A percentile compares a stretch with the other conserved stretches of the same genome.
Conservation (phyloP, 108 stramenopile genomes). For the Pseudonitzschia pungens region DNA sequence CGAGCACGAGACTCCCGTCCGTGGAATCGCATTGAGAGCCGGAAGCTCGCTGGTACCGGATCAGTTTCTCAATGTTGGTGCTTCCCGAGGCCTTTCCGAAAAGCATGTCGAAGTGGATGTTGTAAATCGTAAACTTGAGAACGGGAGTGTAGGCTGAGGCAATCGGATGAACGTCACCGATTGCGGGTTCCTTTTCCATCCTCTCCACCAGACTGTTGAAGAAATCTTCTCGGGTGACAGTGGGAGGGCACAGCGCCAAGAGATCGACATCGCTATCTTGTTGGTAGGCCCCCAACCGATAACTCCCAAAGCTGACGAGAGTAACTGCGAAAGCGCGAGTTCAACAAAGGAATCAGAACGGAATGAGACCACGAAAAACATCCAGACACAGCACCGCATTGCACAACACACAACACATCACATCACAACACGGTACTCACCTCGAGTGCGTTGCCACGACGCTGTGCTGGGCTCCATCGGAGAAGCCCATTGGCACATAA, state of each 20-base stretch:
- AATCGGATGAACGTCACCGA: slow-evolving; percentile 54
- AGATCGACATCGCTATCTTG: slow-evolving; percentile 72
- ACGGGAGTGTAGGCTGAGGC: slow-evolving; percentile 74
- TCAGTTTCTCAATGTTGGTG: background rate
- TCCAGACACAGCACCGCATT: background rate
- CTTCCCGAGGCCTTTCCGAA: slow-evolving; percentile 51
- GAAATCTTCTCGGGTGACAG: slow-evolving; percentile 56
- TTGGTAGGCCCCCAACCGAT: slow-evolving; percentile 69
- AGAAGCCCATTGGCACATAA: slow-evolving; percentile 30
- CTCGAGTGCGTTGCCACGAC: slow-evolving; percentile 7
- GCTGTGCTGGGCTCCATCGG: background rate
- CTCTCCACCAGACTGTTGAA: slow-evolving; percentile 54
- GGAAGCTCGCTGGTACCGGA: background rate
- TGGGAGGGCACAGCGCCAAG: slow-evolving; percentile 53
- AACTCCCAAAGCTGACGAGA: slow-evolving; percentile 69
- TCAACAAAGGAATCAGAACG: background rate
- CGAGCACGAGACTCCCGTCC: slow-evolving; percentile 15
- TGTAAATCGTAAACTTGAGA: slow-evolving; percentile 66
- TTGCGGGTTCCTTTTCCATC: slow-evolving; percentile 33
- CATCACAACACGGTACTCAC: too few relatives aligned
- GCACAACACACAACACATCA: too few relatives aligned
- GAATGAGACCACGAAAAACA: background rate
- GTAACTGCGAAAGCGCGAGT: slow-evolving; percentile 2
- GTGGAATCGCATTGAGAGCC: background rate
- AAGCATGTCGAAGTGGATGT: slow-evolving; percentile 69